phyloP scores from a whole-genome alignment of 108 stramenopile species.

The Cyclotella cryptica region DNA sequence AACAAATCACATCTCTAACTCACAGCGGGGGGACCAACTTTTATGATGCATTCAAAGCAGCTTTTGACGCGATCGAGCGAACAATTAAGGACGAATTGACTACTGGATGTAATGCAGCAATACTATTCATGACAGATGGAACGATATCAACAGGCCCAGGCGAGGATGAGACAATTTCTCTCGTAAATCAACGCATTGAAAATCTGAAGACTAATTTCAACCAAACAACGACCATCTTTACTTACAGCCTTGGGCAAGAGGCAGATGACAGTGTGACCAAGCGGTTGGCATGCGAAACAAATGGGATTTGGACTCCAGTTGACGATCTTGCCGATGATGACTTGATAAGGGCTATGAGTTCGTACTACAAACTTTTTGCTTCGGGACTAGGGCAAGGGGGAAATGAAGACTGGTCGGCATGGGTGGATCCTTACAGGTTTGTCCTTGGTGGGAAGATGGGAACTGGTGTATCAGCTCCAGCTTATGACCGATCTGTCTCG shows the following conservation, averaged over 20 bases:
- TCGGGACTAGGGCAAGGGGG: conserved; percentile 53
- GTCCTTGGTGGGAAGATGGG: conserved; percentile 37
- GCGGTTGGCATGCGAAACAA: conserved; percentile 52
- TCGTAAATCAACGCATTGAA: conserved; percentile 28
- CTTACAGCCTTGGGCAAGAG: conserved; percentile 48
- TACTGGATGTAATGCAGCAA: conserved; percentile 39
- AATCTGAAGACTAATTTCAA: conserved; percentile 13
- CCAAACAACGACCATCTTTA: conserved; percentile 48
- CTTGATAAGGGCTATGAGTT: conserved; percentile 51
- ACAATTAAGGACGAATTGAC: conserved; percentile 33
- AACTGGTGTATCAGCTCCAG: conserved; percentile 68
- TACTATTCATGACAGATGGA: conserved; percentile 63
- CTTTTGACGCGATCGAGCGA: conserved; percentile 29
- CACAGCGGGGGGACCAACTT: conserved; percentile 47
- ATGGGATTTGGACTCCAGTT: conserved; percentile 59
- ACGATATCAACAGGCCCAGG: conserved; percentile 12
- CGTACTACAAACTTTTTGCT: conserved; percentile 66
- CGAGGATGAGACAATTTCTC: conserved; percentile 27
- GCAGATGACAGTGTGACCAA: conserved; percentile 48
- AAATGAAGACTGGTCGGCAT: conserved; percentile 59
- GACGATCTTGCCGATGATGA: conserved; percentile 23
- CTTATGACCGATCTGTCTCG: conserved; percentile 51
- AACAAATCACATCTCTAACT: conserved; percentile 18
- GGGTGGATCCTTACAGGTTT: conserved; percentile 70
- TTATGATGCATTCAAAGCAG: conserved; percentile 39